These are phyloP conservation scores for Thalassiosira profunda DNA, from an alignment of 108 stramenopile species.

Conservation along the genomic window DNA sequence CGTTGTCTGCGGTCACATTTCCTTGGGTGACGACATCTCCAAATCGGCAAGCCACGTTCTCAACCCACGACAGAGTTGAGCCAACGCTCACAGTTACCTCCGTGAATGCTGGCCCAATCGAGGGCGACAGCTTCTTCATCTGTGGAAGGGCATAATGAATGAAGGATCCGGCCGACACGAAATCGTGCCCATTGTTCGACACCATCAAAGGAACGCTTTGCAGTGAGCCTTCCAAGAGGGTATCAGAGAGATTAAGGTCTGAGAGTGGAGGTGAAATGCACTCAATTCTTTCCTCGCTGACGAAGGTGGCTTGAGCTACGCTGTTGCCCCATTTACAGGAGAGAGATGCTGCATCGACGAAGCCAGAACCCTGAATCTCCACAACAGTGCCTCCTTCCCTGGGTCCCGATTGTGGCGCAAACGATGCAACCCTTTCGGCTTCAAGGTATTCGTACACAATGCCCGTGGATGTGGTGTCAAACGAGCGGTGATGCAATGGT, in stretches of 20 bases:
- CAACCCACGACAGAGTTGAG: not conserved
- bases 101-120: slow-evolving; percentile 1
- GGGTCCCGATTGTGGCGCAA: slow-evolving; percentile 1
- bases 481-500: no score
- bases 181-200: slow-evolving; percentile 1
- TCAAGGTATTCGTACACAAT: not conserved
- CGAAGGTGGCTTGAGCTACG: not conserved
- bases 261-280: not conserved
- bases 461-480: no score
- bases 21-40: not conserved
- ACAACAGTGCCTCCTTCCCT: not conserved
- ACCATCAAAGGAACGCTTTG: not conserved
- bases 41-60: slow-evolving; percentile 8
- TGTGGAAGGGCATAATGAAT: not conserved
- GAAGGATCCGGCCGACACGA: not conserved
- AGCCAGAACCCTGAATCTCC: not conserved
- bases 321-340: not conserved
- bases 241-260: no score
- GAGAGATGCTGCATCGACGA: not conserved
- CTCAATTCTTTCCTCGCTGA: not conserved
- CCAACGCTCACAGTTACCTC: not conserved
- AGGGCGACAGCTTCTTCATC: not conserved
- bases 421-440: not conserved
- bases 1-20: not conserved
- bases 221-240: no score